Evolutionary conservation across 495 filamentous ascomycete species (phyloP).

Genomic region (Parathielavia hyrcaniae): DNA sequence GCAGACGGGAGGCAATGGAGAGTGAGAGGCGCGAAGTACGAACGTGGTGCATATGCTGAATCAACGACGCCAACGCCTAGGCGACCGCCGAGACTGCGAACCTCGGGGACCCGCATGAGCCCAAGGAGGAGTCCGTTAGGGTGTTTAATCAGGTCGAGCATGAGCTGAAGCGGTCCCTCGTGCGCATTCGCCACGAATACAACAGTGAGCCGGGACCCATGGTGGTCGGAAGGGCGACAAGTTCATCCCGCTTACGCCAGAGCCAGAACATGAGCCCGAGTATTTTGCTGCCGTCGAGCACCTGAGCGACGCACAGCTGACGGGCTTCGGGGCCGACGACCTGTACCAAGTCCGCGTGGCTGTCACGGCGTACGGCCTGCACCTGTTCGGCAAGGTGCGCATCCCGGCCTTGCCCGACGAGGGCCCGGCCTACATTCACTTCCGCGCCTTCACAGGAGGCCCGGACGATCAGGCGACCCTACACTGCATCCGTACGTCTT

Average conservation of each 20-base stretch:
- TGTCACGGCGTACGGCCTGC: conserved; percentile 48
- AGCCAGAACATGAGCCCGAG: conserved; percentile 40
- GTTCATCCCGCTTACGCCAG: conserved; percentile 6
- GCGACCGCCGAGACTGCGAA: conserved; percentile 50
- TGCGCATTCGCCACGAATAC: conserved; percentile 45
- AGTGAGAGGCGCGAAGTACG: too few species aligned
- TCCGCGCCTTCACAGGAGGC: conserved; percentile 47
- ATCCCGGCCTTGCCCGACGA: conserved; percentile 41
- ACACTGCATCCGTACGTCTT: conserved; percentile 41
- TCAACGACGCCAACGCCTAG: conserved; percentile 23
- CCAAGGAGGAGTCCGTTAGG: conserved; percentile 48
- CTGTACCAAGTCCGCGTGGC: conserved; percentile 48
- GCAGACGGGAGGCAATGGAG: not conserved
- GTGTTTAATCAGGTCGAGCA: conserved; percentile 44
- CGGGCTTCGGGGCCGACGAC: conserved; percentile 43
- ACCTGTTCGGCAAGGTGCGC: conserved; percentile 52
- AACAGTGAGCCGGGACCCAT: conserved; percentile 17
- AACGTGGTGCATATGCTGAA: not conserved
- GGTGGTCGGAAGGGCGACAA: too few species aligned
- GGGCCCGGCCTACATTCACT: conserved; percentile 43
- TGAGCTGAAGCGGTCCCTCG: conserved; percentile 45
- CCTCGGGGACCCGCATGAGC: conserved; percentile 43
- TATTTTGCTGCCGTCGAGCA: conserved; percentile 46
- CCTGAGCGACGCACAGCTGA: conserved; percentile 44
- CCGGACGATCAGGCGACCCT: conserved; percentile 43